Conservation (phyloP, 2,329 filamentous ascomycete species). For the Alternaria angustiovoidea region DNA sequence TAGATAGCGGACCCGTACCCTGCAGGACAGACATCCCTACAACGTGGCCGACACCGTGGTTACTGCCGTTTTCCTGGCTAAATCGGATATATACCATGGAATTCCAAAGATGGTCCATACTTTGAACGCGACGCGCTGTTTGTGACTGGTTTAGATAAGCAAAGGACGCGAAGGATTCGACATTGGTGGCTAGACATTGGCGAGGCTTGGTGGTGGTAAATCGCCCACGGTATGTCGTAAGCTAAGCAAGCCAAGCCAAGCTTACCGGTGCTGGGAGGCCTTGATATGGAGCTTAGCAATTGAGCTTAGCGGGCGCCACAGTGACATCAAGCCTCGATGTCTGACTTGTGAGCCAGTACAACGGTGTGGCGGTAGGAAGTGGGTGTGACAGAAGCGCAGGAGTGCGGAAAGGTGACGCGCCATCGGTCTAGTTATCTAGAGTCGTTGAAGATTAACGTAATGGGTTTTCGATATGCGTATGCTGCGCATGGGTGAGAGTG, state of each 20-base stretch:
- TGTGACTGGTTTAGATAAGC: slow-evolving; percentile 3
- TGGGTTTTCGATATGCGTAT: background rate
- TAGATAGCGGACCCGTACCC: background rate
- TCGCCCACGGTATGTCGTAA: slow-evolving; percentile 8
- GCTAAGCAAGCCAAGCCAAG: slow-evolving; percentile 20
- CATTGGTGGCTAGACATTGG: slow-evolving; percentile 3
- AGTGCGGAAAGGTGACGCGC: background rate
- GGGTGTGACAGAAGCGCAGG: background rate
- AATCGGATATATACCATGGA: background rate
- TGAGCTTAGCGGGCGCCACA: slow-evolving; percentile 14
- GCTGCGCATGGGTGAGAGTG: background rate
- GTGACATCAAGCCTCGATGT: slow-evolving; percentile 13
- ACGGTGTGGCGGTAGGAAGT: slow-evolving; percentile 1
- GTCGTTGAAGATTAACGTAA: background rate
- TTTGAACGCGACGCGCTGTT: background rate
- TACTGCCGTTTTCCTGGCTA: background rate
- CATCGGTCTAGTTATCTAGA: background rate
- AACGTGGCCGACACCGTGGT: background rate
- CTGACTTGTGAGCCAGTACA: background rate
- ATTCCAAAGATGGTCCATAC: background rate
- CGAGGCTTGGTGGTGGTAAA: slow-evolving; percentile 12
- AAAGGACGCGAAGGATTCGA: background rate
- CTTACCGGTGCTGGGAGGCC: slow-evolving; percentile 7
- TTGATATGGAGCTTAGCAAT: slow-evolving; percentile 13
- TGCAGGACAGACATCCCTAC: background rate